Percentiles rank a stretch among this genome's conserved stretches.
Evolutionary conservation across 805 yeast genomes (phyloP).

Genomic region (Ogataea pilisensis): DNA sequence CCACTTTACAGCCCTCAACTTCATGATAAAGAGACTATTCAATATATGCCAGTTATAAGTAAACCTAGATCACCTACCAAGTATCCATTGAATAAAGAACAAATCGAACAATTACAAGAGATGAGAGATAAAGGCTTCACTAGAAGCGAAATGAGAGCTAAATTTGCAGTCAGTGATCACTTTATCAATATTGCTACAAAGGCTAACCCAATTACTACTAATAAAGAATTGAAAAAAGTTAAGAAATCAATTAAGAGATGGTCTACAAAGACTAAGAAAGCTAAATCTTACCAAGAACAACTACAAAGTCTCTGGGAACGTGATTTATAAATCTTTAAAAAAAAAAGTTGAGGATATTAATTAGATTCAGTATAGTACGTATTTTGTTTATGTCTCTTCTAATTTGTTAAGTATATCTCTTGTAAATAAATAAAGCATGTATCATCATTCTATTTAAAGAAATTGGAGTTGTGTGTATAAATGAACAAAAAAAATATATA

Average conservation of each 20-base stretch:
- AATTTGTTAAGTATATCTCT: background rate
- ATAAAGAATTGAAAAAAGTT: conserved; percentile 17
- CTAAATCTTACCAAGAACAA: conserved; percentile 21
- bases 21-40: conserved; percentile 14
- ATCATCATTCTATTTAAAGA: too few relatives aligned
- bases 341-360: too few relatives aligned
- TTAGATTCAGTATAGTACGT: too few relatives aligned
- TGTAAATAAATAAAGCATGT: conserved; percentile 1
- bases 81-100: conserved; percentile 24
- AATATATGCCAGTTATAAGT: conserved; percentile 30
- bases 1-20: conserved; percentile 27
- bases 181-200: conserved; percentile 30
- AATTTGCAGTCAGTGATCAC: conserved; percentile 27
- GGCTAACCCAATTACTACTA: conserved; percentile 18
- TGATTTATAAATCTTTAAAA: conserved; percentile 12
- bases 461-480: background rate
- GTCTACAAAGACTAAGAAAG: conserved; percentile 21
- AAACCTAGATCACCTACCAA: conserved; percentile 20
- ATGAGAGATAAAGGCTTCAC: conserved; percentile 28
- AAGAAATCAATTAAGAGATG: conserved; percentile 23
- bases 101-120: conserved; percentile 27
- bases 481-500: conserved; percentile 1
- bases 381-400: too few relatives aligned
- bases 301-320: conserved; percentile 25
- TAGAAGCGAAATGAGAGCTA: conserved; percentile 28